Conservation (phyloP, 805 yeast genomes). For the Saccharomycopsis malanga region DNA sequence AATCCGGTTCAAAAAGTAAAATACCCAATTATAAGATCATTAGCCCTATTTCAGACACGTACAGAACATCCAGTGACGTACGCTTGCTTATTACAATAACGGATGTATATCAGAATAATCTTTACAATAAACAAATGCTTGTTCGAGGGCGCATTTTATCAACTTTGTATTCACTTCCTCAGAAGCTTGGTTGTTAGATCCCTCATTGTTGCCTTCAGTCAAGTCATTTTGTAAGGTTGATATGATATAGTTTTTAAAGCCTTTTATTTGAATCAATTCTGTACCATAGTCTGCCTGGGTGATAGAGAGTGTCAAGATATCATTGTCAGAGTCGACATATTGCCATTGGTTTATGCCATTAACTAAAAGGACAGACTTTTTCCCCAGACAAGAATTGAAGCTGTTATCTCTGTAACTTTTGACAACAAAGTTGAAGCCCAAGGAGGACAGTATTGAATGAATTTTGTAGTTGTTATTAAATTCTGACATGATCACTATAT, state of each 20-base stretch:
- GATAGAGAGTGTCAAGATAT: neutral
- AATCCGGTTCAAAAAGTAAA: too few species aligned
- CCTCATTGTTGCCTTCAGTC: neutral
- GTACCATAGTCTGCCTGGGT: slow-evolving; percentile 7
- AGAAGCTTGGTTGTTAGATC: neutral
- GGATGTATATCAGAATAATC: neutral
- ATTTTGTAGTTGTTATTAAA: neutral
- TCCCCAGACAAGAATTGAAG: neutral
- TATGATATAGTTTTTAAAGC: slow-evolving; percentile 4
- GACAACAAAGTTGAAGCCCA: slow-evolving; percentile 2
- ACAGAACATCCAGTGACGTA: too few species aligned
- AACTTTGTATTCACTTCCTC: neutral
- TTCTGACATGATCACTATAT: slow-evolving; percentile 21
- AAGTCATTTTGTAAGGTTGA: neutral
- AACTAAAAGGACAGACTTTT: slow-evolving; percentile 5
- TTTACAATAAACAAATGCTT: slow-evolving; percentile 1
- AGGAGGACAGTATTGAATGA: neutral
- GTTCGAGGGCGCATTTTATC: neutral
- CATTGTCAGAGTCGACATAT: neutral
- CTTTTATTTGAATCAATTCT: slow-evolving; percentile 5
- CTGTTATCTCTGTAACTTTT: neutral
- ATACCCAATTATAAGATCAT: too few species aligned
- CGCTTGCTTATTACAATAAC: too few species aligned
- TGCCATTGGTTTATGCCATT: slow-evolving; percentile 5
- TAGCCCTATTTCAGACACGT: too few species aligned